Percentiles rank a stretch among this genome's conserved stretches.
Evolutionary conservation across 495 filamentous ascomycete genomes (phyloP).

Genomic region (Parathielavia hyrcaniae): DNA sequence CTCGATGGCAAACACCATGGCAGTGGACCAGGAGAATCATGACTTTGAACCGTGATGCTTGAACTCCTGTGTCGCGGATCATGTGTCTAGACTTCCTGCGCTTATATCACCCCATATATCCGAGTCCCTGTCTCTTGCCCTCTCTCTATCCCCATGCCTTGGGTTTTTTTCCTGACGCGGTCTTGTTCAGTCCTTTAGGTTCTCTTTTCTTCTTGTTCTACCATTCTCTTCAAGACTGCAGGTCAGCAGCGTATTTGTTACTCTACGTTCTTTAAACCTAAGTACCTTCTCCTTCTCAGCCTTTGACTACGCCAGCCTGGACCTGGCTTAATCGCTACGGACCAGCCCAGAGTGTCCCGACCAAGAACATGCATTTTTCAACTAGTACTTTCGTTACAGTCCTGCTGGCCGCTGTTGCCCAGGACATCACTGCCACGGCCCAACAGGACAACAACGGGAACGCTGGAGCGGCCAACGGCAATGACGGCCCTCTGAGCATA

Average conservation of each 20-base stretch:
- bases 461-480: background rate
- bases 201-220: conserved; percentile 12
- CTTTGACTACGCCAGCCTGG: conserved; percentile 16
- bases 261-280: conserved; percentile 18
- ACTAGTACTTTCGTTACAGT: conserved; percentile 22
- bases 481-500: background rate
- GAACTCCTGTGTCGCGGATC: conserved; percentile 23
- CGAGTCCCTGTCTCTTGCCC: background rate
- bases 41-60: background rate
- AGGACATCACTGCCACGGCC: conserved; percentile 20
- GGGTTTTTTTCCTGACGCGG: background rate
- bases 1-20: background rate
- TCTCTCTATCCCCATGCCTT: conserved; percentile 10
- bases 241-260: conserved; percentile 30
- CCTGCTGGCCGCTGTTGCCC: conserved; percentile 26
- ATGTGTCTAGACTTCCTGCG: conserved; percentile 5
- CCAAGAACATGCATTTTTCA: conserved; percentile 27
- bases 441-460: conserved; percentile 5
- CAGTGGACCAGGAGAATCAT: background rate
- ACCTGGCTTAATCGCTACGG: conserved; percentile 14
- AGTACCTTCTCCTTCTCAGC: background rate
- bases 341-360: conserved; percentile 11
- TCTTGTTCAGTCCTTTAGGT: background rate
- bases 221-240: conserved; percentile 32
- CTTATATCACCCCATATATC: conserved; percentile 18